Conservation (phyloP, 345 rosid species). For the Reutealis trisperma region DNA sequence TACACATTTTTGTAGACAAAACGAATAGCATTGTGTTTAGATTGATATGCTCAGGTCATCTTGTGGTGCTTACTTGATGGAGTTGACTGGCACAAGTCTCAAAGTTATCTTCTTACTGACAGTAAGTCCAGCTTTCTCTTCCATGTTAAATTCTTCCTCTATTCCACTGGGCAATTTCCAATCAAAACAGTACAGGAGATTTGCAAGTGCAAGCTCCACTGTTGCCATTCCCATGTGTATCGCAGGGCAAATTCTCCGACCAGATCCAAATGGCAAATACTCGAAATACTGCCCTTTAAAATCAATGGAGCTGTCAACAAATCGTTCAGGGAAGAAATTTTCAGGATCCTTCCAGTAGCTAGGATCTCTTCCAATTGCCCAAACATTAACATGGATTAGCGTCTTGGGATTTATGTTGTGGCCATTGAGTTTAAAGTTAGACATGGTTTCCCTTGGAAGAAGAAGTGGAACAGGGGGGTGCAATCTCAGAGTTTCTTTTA, state of each 20-base stretch:
- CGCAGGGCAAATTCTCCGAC: constrained; percentile 25
- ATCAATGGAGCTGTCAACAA: constrained; percentile 6
- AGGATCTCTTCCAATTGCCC: constrained; percentile 43
- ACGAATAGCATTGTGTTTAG: no score
- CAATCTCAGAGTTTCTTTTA: constrained; percentile 53
- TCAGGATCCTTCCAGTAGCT: constrained; percentile 1
- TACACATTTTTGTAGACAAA: no score
- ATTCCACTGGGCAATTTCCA: constrained; percentile 4
- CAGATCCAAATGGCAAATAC: constrained; percentile 22
- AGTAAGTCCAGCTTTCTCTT: constrained; percentile 39
- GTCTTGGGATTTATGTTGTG: constrained; percentile 38
- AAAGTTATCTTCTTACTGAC: constrained; percentile 27
- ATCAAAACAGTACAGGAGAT: constrained; percentile 16
- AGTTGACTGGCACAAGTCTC: constrained; percentile 25
- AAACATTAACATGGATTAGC: constrained; percentile 38
- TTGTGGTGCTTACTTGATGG: background rate
- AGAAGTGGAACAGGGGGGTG: constrained; percentile 52
- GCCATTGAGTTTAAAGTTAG: constrained; percentile 38
- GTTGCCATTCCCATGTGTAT: constrained; percentile 1
- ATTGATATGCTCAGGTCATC: background rate
- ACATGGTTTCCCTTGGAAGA: constrained; percentile 48
- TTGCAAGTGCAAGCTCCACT: constrained; percentile 9
- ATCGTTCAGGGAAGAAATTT: constrained; percentile 15
- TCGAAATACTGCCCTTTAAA: constrained; percentile 15
- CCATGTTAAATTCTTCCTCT: constrained; percentile 18